Conservation (phyloP, 768 basidiomycete genomes). For the Tricholoma saponaceum region DNA sequence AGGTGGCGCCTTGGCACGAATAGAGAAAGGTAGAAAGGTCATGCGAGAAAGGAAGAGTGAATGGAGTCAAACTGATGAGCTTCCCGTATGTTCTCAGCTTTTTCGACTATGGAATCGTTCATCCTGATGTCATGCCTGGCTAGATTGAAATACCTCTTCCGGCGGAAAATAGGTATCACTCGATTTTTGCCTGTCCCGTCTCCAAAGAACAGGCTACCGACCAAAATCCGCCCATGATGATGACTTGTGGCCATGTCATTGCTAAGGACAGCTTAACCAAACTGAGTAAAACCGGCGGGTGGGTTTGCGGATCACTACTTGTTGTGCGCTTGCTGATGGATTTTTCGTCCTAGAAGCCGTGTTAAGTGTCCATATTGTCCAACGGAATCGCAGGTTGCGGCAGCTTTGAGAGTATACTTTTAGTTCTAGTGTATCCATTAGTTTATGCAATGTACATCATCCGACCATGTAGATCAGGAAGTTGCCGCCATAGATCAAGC, state of each 20-base stretch:
- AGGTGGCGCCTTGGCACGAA: constrained; percentile 84
- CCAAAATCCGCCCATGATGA: constrained; percentile 96
- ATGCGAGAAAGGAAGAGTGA: constrained; percentile 92
- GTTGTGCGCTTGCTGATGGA: neutral
- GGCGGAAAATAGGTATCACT: constrained; percentile 88
- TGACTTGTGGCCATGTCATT: constrained; percentile 93
- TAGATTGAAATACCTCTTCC: constrained; percentile 94
- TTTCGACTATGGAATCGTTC: neutral
- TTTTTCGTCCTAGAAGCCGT: constrained; percentile 44
- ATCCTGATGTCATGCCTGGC: neutral
- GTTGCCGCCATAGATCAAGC: too few relatives aligned
- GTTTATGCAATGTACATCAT: neutral
- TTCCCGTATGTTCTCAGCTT: constrained; percentile 57
- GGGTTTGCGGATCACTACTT: constrained; percentile 11
- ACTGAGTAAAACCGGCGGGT: constrained; percentile 82
- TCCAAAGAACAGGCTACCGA: constrained; percentile 96
- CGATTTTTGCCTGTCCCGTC: constrained; percentile 95
- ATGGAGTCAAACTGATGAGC: constrained; percentile 85
- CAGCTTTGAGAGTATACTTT: constrained; percentile 65
- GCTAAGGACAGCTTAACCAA: constrained; percentile 89
- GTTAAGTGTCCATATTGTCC: constrained; percentile 99
- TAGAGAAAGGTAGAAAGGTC: constrained; percentile 91
- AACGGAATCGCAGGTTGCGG: constrained; percentile 56
- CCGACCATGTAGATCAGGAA: neutral
- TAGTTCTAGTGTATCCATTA: constrained; percentile 23